Evolutionary conservation across 306 rosid genomes (phyloP).

Genomic region (Clitoria ternatea): DNA sequence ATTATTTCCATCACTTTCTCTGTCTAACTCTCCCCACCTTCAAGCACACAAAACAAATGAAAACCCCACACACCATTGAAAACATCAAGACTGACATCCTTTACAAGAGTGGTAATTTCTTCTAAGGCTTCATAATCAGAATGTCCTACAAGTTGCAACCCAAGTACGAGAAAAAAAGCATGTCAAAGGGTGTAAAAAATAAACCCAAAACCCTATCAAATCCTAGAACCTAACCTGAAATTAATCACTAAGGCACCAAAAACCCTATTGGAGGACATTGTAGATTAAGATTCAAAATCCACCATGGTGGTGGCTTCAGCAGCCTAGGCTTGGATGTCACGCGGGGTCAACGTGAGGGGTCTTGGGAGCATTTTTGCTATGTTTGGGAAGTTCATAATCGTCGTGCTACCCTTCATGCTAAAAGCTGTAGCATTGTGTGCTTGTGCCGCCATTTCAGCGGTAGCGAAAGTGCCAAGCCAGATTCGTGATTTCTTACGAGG

Average conservation of each 20-base stretch:
- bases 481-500: constrained; percentile 89
- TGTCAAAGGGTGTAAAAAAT: not conserved
- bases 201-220: too few species aligned
- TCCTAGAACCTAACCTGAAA: too few species aligned
- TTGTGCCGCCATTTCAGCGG: constrained; percentile 82
- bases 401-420: constrained; percentile 61
- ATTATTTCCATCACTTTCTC: too few species aligned
- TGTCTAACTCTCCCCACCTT: too few species aligned
- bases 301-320: constrained; percentile 45
- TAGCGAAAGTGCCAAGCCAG: constrained; percentile 78
- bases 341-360: constrained; percentile 46
- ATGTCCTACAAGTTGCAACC: constrained; percentile 66
- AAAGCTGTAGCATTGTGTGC: constrained; percentile 84
- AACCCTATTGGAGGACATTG: constrained; percentile 17
- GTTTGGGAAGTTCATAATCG: constrained; percentile 67
- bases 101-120: constrained; percentile 62
- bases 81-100: constrained; percentile 67
- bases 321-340: constrained; percentile 42
- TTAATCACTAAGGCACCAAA: too few species aligned
- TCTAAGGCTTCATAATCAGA: constrained; percentile 57
- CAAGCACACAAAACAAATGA: constrained; percentile 59
- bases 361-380: constrained; percentile 50
- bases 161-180: not conserved
- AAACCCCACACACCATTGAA: constrained; percentile 72
- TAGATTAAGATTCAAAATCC: constrained; percentile 9